phyloP scores from a whole-genome alignment of 1,284 basidiomycete genomes.

The Microbotryomycetes sp. region DNA sequence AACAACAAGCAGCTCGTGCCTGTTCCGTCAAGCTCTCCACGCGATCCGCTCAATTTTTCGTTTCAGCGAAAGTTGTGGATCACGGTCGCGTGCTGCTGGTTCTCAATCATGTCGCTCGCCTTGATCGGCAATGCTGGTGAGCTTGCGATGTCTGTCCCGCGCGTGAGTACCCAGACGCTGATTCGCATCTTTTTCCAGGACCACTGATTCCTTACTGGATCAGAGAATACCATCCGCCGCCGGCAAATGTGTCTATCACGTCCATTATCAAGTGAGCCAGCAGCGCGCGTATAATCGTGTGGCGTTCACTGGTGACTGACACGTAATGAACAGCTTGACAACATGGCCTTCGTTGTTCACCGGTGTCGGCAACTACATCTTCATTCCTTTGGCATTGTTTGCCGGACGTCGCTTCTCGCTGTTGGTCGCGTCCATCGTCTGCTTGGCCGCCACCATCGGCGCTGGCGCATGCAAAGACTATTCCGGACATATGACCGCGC shows the following conservation, averaged over 20 bases:
- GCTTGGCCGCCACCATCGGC: background rate
- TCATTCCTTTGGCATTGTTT: background rate
- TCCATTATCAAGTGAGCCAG: too few species aligned
- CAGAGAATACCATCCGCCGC: background rate
- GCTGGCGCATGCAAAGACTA: background rate
- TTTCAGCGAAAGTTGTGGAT: background rate
- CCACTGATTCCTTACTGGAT: background rate
- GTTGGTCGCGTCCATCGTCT: background rate
- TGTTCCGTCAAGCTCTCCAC: background rate
- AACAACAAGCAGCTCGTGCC: background rate
- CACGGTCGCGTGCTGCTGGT: slow-evolving; percentile 3
- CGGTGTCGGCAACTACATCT: background rate
- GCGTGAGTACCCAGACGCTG: too few species aligned
- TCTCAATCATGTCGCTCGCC: slow-evolving; percentile 1
- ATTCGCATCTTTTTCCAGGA: too few species aligned
- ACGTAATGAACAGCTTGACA: background rate
- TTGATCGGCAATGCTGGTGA: background rate
- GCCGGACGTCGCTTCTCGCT: background rate
- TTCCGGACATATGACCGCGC: background rate
- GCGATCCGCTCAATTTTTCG: slow-evolving; percentile 1
- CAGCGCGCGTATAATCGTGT: too few species aligned
- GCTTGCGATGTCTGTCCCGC: too few species aligned
- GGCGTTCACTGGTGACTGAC: background rate
- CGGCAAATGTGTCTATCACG: background rate
- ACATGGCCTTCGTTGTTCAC: background rate